Conservation (phyloP, 495 filamentous ascomycete genomes). For the Tuber magnatum region DNA sequence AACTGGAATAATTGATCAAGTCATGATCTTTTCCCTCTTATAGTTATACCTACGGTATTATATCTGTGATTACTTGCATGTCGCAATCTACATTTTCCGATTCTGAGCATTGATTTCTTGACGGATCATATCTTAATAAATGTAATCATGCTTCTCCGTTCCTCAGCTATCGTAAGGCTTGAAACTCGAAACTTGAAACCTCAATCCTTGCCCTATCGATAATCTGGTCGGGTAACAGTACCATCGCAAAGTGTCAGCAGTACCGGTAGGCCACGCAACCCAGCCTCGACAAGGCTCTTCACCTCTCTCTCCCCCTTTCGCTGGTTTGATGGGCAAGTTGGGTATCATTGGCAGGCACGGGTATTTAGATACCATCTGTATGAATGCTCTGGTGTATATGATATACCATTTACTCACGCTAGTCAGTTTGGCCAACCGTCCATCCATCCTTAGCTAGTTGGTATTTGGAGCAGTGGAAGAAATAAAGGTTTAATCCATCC, state of each 20-base stretch:
- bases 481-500: too few species aligned
- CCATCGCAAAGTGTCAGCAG: neutral
- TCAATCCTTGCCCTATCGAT: neutral
- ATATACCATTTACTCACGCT: constrained; percentile 10
- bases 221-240: neutral
- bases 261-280: neutral
- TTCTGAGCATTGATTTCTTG: neutral
- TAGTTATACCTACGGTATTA: neutral
- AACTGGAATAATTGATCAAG: neutral
- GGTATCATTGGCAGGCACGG: neutral
- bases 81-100: neutral
- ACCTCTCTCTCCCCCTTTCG: neutral
- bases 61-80: neutral
- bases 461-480: too few species aligned
- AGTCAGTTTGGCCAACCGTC: constrained; percentile 9
- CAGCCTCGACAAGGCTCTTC: neutral
- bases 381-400: neutral
- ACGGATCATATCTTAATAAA: neutral
- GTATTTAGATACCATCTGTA: neutral
- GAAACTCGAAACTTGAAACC: neutral
- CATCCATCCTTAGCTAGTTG: too few species aligned
- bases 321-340: neutral
- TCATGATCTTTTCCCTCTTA: neutral
- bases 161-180: neutral
- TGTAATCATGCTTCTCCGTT: neutral